Evolutionary conservation across 345 rosid genomes (phyloP).

Genomic region (Pistacia vera): DNA sequence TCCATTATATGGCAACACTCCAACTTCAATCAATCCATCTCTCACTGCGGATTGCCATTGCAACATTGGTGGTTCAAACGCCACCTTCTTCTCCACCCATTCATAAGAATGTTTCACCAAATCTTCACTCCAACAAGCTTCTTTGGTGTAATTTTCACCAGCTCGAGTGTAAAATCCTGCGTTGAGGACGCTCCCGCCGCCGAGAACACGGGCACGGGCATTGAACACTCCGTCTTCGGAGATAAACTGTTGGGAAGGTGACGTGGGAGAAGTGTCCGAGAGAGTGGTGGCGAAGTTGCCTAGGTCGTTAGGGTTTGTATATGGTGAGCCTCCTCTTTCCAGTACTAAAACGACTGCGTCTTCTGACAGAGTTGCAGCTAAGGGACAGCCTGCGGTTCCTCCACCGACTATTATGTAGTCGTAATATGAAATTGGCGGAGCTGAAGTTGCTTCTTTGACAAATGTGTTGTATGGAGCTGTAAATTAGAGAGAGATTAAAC

Average conservation of each 20-base stretch:
- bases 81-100: constrained; percentile 84
- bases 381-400: constrained; percentile 83
- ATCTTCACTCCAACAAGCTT: constrained; percentile 47
- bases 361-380: constrained; percentile 75
- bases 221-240: constrained; percentile 87
- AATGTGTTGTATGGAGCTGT: constrained; percentile 61
- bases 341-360: constrained; percentile 68
- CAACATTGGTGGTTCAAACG: constrained; percentile 45
- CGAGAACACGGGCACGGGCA: constrained; percentile 75
- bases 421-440: constrained; percentile 44
- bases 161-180: constrained; percentile 86
- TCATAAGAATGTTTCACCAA: constrained; percentile 56
- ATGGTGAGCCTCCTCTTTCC: constrained; percentile 82
- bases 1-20: constrained; percentile 65
- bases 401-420: constrained; percentile 89
- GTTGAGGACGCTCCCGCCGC: constrained; percentile 82
- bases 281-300: constrained; percentile 48
- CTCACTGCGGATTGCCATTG: constrained; percentile 80
- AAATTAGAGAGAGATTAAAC: background rate
- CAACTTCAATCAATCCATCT: constrained; percentile 69
- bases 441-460: constrained; percentile 58
- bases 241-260: constrained; percentile 65
- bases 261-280: constrained; percentile 42
- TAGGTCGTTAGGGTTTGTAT: constrained; percentile 41
- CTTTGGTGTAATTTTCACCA: constrained; percentile 35